Evolutionary conservation across 2,329 filamentous ascomycete genomes (phyloP).

Genomic region (Fusarium torulosum): DNA sequence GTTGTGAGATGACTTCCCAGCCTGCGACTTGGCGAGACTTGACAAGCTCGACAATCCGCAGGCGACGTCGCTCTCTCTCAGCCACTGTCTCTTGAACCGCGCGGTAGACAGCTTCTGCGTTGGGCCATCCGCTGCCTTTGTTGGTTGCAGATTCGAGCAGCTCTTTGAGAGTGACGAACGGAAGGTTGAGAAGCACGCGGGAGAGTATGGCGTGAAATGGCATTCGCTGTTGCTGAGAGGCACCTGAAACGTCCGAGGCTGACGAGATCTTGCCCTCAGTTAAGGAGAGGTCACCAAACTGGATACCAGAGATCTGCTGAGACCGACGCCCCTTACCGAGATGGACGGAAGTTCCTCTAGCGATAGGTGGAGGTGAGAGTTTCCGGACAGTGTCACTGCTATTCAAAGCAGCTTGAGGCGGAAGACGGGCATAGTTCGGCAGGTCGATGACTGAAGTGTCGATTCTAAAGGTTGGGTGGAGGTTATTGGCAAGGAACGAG

Average conservation of each 20-base stretch:
- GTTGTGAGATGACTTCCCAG: constrained; percentile 53
- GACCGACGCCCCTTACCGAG: constrained; percentile 58
- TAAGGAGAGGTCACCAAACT: constrained; percentile 75
- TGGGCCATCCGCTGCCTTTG: constrained; percentile 63
- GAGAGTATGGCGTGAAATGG: constrained; percentile 68
- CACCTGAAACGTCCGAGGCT: constrained; percentile 51
- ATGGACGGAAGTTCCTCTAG: constrained; percentile 55
- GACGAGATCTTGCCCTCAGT: constrained; percentile 45
- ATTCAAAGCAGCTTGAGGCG: constrained; percentile 36
- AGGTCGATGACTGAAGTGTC: constrained; percentile 59
- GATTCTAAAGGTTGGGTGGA: constrained; percentile 71
- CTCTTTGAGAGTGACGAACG: constrained; percentile 74
- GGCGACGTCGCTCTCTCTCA: constrained; percentile 69
- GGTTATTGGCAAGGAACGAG: constrained; percentile 70
- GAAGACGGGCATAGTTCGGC: constrained; percentile 57
- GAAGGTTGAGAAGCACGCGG: constrained; percentile 76
- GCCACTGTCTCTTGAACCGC: constrained; percentile 64
- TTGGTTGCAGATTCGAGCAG: constrained; percentile 71
- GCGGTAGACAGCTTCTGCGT: constrained; percentile 60
- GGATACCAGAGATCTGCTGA: constrained; percentile 71
- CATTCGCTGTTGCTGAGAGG: constrained; percentile 45
- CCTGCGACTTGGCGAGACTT: constrained; percentile 53
- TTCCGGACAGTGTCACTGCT: constrained; percentile 26
- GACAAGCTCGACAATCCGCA: constrained; percentile 60
- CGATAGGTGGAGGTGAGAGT: constrained; percentile 48